phyloP scores from a whole-genome alignment of 768 basidiomycete species.

The Mycena floridula region DNA sequence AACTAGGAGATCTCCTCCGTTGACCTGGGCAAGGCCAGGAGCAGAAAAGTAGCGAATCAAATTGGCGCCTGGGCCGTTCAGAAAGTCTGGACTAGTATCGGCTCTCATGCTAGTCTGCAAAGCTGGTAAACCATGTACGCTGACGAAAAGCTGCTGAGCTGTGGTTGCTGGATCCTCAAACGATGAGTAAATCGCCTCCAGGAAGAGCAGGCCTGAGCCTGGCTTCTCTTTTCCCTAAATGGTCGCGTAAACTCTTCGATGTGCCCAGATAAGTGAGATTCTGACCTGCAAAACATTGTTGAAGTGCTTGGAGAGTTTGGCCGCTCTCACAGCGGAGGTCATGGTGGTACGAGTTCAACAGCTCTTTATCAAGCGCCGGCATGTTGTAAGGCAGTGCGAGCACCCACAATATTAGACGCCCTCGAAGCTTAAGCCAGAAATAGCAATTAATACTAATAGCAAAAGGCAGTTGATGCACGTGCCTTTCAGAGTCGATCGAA shows the following conservation, averaged over 20 bases:
- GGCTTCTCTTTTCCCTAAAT: too few species aligned
- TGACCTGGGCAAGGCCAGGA: slow-evolving; percentile 29
- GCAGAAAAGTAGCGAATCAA: slow-evolving; percentile 33
- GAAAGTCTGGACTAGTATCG: slow-evolving; percentile 28
- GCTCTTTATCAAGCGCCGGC: too few species aligned
- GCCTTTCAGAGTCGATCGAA: too few species aligned
- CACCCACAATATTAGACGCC: too few species aligned
- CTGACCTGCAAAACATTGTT: slow-evolving; percentile 24
- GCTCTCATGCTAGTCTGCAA: slow-evolving; percentile 36
- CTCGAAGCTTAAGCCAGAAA: too few species aligned
- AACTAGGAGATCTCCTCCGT: slow-evolving; percentile 35
- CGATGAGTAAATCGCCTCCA: slow-evolving; percentile 39
- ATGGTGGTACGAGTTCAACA: background rate
- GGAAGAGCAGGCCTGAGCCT: slow-evolving; percentile 31
- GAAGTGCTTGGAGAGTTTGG: slow-evolving; percentile 28
- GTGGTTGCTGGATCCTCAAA: slow-evolving; percentile 30
- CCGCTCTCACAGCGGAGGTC: slow-evolving; percentile 2
- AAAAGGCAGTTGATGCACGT: too few species aligned
- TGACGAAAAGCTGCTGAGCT: slow-evolving; percentile 29
- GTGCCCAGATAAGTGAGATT: slow-evolving; percentile 15
- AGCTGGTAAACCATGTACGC: slow-evolving; percentile 26
- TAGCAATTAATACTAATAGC: too few species aligned
- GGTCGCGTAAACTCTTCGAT: too few species aligned
- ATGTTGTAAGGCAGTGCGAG: too few species aligned
- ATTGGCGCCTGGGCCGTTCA: slow-evolving; percentile 33